A percentile compares a stretch with the other conserved stretches of the same genome.
Conservation (phyloP, 2,329 filamentous ascomycete genomes). For the Penicillium sp. region DNA sequence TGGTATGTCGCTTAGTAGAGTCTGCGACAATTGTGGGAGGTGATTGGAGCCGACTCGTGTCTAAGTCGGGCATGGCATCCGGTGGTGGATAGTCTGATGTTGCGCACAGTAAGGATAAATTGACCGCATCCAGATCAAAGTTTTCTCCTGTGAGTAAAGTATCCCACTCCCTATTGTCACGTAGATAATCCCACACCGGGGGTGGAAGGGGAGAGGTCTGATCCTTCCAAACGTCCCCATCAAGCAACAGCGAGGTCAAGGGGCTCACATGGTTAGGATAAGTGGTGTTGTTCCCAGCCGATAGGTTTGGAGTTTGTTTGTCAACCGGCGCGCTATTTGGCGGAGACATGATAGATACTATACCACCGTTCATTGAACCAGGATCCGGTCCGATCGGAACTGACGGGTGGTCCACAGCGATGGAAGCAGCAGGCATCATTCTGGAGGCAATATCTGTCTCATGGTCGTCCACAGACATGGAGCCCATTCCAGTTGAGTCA, state of each 20-base stretch:
- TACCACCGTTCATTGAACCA: background rate
- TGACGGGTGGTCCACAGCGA: too few relatives aligned
- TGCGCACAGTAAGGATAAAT: conserved; percentile 9
- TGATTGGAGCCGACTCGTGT: background rate
- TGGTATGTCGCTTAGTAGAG: background rate
- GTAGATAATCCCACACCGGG: background rate
- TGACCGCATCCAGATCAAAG: conserved; percentile 25
- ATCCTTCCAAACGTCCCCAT: conserved; percentile 8
- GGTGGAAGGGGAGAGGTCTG: conserved; percentile 11
- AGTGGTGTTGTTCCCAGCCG: background rate
- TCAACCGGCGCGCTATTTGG: conserved; percentile 7
- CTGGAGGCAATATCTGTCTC: background rate
- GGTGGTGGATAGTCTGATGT: conserved; percentile 2
- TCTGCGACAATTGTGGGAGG: background rate
- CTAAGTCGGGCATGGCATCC: background rate
- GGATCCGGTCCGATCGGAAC: background rate
- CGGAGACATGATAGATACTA: conserved; percentile 1
- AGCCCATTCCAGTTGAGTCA: background rate
- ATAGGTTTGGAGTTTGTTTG: background rate
- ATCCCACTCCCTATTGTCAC: conserved; percentile 4
- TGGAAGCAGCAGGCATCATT: background rate
- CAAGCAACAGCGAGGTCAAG: conserved; percentile 4
- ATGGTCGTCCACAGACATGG: background rate
- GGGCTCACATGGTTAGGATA: conserved; percentile 2
- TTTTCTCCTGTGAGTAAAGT: conserved; percentile 15